phyloP scores from a whole-genome alignment of 768 basidiomycete genomes.

The Clavaria fumosa region DNA sequence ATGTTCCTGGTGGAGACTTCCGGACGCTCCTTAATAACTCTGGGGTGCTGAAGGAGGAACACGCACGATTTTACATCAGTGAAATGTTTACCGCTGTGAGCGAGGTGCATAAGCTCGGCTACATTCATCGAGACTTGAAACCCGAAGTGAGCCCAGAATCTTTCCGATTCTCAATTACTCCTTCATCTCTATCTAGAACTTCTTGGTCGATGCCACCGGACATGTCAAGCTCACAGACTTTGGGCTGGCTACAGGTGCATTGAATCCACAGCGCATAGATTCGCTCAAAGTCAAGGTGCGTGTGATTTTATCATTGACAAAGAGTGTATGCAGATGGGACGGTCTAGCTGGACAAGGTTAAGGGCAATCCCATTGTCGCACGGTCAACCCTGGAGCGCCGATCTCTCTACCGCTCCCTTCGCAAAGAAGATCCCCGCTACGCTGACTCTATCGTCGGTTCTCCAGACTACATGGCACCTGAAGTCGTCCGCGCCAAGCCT shows the following conservation, averaged over 20 bases:
- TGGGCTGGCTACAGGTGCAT: conserved; percentile 88
- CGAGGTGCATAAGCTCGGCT: conserved; percentile 92
- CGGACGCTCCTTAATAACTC: conserved; percentile 95
- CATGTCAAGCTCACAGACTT: conserved; percentile 98
- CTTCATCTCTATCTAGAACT: conserved; percentile 45
- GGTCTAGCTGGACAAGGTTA: conserved; percentile 82
- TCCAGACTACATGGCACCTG: conserved; percentile 97
- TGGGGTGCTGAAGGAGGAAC: conserved; percentile 93
- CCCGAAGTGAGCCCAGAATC: conserved; percentile 60
- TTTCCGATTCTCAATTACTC: background rate
- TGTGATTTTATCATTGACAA: background rate
- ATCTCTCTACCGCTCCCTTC: conserved; percentile 85
- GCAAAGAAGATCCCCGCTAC: conserved; percentile 81
- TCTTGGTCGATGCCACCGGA: conserved; percentile 87
- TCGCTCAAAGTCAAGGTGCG: conserved; percentile 76
- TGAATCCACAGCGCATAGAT: conserved; percentile 90
- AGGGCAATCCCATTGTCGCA: conserved; percentile 79
- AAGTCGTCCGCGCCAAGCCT: conserved; percentile 85
- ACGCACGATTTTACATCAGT: conserved; percentile 90
- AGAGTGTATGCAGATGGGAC: background rate
- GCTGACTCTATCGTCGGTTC: conserved; percentile 97
- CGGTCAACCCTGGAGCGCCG: conserved; percentile 90
- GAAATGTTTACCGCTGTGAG: conserved; percentile 96
- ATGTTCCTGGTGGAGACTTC: conserved; percentile 97
- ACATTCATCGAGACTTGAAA: conserved; percentile 96